Conservation (phyloP, 2,329 filamentous ascomycete genomes). For the Emericellopsis atlantica region DNA sequence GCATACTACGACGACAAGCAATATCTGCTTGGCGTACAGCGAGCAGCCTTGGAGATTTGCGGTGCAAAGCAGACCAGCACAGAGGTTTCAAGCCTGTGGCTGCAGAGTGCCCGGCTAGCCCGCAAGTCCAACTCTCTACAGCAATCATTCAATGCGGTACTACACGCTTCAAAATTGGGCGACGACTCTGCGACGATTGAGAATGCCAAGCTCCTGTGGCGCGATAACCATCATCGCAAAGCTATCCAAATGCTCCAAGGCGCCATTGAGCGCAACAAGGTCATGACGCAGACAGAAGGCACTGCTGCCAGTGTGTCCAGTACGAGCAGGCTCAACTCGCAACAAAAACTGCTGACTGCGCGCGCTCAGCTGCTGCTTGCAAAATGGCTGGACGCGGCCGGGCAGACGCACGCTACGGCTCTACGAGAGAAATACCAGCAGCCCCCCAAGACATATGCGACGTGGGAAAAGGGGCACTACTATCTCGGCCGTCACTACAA, state of each 20-base stretch:
- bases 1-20: conserved; percentile 89
- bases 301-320: conserved; percentile 17
- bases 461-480: conserved; percentile 96
- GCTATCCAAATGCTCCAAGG: conserved; percentile 85
- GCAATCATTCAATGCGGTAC: conserved; percentile 85
- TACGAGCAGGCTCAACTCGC: conserved; percentile 25
- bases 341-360: conserved; percentile 52
- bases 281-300: conserved; percentile 36
- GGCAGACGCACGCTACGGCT: conserved; percentile 75
- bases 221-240: conserved; percentile 83
- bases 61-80: conserved; percentile 29
- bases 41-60: conserved; percentile 76
- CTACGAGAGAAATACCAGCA: conserved; percentile 74
- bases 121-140: conserved; percentile 74
- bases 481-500: conserved; percentile 96
- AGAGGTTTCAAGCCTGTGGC: conserved; percentile 67
- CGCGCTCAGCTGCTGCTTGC: conserved; percentile 80
- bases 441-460: conserved; percentile 55
- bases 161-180: conserved; percentile 74
- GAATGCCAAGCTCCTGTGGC: conserved; percentile 86
- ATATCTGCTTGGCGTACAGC: conserved; percentile 73
- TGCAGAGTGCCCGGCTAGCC: conserved; percentile 73
- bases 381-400: conserved; percentile 94
- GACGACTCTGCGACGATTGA: conserved; percentile 87
- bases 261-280: conserved; percentile 72